Evolutionary conservation across 208 protist genomes (phyloP).

Genomic region (Angomonas ambiguus): DNA sequence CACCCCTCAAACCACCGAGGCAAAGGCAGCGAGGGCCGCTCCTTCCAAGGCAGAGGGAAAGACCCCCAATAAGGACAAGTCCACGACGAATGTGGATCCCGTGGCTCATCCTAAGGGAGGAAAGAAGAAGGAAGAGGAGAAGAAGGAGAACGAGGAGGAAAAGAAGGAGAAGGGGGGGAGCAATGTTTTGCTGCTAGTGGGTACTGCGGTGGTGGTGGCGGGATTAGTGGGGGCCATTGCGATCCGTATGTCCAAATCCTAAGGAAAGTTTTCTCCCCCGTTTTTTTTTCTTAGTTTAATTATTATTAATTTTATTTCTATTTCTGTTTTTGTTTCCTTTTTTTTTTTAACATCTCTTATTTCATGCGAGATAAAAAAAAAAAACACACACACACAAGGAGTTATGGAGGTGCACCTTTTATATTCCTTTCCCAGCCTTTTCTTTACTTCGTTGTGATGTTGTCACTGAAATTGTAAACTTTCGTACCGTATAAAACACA

Average conservation of each 20-base stretch:
- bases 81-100: no score
- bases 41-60: background rate
- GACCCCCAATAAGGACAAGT: background rate
- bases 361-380: no score
- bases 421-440: no score
- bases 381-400: constrained; percentile 10
- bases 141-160: constrained; percentile 17
- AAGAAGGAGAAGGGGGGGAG: background rate
- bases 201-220: background rate
- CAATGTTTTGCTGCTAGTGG: background rate
- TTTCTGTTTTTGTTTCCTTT: constrained; percentile 13
- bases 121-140: constrained; percentile 10
- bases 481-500: no score
- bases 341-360: no score
- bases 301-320: constrained; percentile 4
- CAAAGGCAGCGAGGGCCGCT: background rate
- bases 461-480: no score
- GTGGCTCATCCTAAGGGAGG: background rate
- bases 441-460: no score
- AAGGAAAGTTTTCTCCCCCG: constrained; percentile 7
- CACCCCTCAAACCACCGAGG: background rate
- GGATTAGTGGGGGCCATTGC: no score
- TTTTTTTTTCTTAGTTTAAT: constrained; percentile 5
- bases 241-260: no score
- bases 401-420: no score